These are phyloP conservation scores for Paracoccidioides brasiliensis DNA, from an alignment of 2,329 filamentous ascomycete species.

Conservation along the genomic window DNA sequence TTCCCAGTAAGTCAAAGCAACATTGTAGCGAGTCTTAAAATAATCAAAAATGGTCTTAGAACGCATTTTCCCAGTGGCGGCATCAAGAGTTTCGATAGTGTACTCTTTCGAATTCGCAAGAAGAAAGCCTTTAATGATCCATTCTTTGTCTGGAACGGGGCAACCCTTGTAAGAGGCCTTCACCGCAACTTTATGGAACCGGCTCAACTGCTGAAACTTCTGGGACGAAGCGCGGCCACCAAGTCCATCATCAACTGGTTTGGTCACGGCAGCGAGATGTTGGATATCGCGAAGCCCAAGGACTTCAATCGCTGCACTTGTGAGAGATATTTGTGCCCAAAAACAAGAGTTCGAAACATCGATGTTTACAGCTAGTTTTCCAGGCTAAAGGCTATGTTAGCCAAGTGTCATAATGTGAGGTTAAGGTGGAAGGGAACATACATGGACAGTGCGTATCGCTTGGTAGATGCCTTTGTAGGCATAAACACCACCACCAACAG, in stretches of 20 bases:
- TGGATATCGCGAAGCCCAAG: constrained; percentile 20
- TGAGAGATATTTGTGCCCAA: constrained; percentile 44
- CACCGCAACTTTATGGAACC: constrained; percentile 27
- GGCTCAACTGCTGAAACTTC: constrained; percentile 17
- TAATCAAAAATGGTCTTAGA: constrained; percentile 48
- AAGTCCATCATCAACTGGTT: constrained; percentile 14
- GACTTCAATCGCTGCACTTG: constrained; percentile 24
- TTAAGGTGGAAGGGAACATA: constrained; percentile 17
- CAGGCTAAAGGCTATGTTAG: constrained; percentile 33
- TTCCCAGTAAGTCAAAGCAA: constrained; percentile 31
- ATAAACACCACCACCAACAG: constrained; percentile 54
- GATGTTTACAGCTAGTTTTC: constrained; percentile 66
- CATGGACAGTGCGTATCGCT: constrained; percentile 63
- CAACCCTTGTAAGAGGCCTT: constrained; percentile 24
- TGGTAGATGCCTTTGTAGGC: constrained; percentile 84
- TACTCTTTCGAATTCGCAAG: constrained; percentile 31
- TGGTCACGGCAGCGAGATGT: constrained; percentile 18
- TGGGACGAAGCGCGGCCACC: constrained; percentile 10
- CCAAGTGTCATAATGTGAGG: constrained; percentile 3
- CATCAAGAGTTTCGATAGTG: constrained; percentile 30
- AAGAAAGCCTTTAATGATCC: constrained; percentile 39
- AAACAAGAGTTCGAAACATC: constrained; percentile 89
- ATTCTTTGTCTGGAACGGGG: constrained; percentile 27
- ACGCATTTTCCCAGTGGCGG: constrained; percentile 27
- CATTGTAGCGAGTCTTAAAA: constrained; percentile 40